Evolutionary conservation across 331 rosid species (phyloP), one percentile per base, ranked within the genome.

Genomic region (Dryas integrifolia): DNA sequence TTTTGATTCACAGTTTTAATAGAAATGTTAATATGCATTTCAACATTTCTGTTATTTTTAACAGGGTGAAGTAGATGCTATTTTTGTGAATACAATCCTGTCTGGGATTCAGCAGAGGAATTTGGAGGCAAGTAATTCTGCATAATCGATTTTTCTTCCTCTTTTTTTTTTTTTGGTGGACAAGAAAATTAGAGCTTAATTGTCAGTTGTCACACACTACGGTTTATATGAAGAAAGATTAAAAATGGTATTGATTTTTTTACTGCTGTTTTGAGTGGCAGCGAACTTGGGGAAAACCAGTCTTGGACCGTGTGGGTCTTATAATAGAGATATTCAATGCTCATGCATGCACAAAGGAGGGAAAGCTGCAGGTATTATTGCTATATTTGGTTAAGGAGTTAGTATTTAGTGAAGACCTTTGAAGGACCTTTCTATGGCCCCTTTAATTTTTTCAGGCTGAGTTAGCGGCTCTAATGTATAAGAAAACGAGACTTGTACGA

Each of bases 291-390:
- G 78, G 76, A 2, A 88, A 81, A 76, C 97, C 98, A 35, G 98
- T 94, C 9, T 65, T 91, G 69, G 98, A 94, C 64, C 96, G 96
- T 16, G 86, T 91, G 48, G 92, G 96, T 39, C 97, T 94, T 76
- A 94, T 94, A 71, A 94, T 91, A 46, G 97, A 89, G 92, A 94
- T 94, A 71, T 94, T 94, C 80, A 91, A 89, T 85, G 96, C 93
- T 60, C 98, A 89, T 84, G 96, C 97, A 59, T 84, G 56, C 74
- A 88, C 97, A 9, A 94, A 87, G 79, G 97, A 94, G 83, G 97
- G 88, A 4, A 91, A 85, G 78, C 79, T 94, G 9, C 97, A 94
- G 96, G 98, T 94, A 49, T 65, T 15, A 38, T 43, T 41, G 69
- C 55, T 51, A 41, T 48, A 13, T 53, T 52, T 14, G 7, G 67